phyloP scores from a whole-genome alignment of 2,329 filamentous ascomycete species.

The Coniosporium tulheliwenetii region DNA sequence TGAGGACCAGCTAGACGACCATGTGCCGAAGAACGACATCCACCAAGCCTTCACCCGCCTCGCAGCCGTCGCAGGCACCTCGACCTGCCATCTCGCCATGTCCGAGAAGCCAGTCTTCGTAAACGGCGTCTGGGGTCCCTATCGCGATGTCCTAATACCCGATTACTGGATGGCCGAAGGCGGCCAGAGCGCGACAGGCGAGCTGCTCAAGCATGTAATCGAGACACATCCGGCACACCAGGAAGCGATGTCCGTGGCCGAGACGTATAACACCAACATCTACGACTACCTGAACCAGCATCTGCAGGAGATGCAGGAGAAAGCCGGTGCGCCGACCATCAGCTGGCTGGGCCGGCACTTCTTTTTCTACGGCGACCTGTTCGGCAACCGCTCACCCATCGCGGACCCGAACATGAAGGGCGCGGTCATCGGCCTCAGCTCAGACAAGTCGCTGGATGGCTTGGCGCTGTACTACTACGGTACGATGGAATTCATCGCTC shows the following conservation, averaged over 20 bases:
- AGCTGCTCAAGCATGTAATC: slow-evolving; percentile 83
- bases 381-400: slow-evolving; percentile 89
- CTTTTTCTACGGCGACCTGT: slow-evolving; percentile 97
- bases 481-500: slow-evolving; percentile 94
- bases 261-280: slow-evolving; percentile 72
- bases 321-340: slow-evolving; percentile 55
- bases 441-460: slow-evolving; percentile 73
- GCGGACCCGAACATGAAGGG: slow-evolving; percentile 90
- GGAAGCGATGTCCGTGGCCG: slow-evolving; percentile 61
- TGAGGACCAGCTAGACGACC: slow-evolving; percentile 49
- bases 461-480: slow-evolving; percentile 88
- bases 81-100: slow-evolving; percentile 95
- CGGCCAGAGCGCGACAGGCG: slow-evolving; percentile 89
- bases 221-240: slow-evolving; percentile 88
- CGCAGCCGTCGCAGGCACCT: slow-evolving; percentile 89
- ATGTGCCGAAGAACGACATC: slow-evolving; percentile 65
- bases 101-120: slow-evolving; percentile 88
- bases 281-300: slow-evolving; percentile 92
- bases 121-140: slow-evolving; percentile 91
- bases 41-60: slow-evolving; percentile 84
- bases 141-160: slow-evolving; percentile 83
- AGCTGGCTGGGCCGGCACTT: slow-evolving; percentile 82
- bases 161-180: slow-evolving; percentile 95
- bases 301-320: slow-evolving; percentile 59
- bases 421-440: slow-evolving; percentile 70